These are phyloP conservation scores for Cytospora schulzeri DNA, from an alignment of 2,329 filamentous ascomycete genomes.

Conservation along the genomic window DNA sequence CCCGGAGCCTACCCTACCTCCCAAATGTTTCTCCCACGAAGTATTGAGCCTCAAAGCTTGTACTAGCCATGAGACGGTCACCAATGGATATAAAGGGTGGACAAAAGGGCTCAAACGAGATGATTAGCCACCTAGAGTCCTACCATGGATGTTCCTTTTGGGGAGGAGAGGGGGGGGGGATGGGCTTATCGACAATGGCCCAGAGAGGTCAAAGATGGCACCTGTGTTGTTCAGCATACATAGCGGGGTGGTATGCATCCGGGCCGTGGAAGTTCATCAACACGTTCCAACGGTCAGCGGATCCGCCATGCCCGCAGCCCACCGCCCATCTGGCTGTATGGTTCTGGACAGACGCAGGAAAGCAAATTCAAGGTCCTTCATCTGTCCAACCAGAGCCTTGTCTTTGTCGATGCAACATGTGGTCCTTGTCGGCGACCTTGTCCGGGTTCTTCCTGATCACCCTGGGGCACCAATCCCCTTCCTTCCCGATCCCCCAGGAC, in stretches of 20 bases:
- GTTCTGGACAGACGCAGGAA: background rate
- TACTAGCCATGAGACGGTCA: background rate
- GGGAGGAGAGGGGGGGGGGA: too few relatives aligned
- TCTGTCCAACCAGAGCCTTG: background rate
- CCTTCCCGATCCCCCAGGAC: constrained; percentile 7
- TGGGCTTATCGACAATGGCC: background rate
- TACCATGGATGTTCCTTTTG: background rate
- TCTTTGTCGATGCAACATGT: background rate
- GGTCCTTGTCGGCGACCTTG: background rate
- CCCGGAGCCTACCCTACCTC: background rate
- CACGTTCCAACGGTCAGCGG: background rate
- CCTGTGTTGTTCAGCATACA: background rate
- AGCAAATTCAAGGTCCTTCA: background rate
- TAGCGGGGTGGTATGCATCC: background rate
- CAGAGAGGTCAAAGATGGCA: background rate
- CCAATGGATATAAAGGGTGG: background rate
- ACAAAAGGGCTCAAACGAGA: background rate
- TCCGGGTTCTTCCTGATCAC: background rate
- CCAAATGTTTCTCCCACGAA: too few relatives aligned
- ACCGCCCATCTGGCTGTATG: background rate
- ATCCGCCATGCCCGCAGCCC: background rate
- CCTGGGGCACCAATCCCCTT: background rate
- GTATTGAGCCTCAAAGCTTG: background rate
- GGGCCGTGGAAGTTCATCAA: background rate
- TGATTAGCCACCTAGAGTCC: background rate